Evolutionary conservation across 805 yeast genomes (phyloP), one percentile per base, ranked within the genome.

Genomic region (Metschnikowia santaceciliae): DNA sequence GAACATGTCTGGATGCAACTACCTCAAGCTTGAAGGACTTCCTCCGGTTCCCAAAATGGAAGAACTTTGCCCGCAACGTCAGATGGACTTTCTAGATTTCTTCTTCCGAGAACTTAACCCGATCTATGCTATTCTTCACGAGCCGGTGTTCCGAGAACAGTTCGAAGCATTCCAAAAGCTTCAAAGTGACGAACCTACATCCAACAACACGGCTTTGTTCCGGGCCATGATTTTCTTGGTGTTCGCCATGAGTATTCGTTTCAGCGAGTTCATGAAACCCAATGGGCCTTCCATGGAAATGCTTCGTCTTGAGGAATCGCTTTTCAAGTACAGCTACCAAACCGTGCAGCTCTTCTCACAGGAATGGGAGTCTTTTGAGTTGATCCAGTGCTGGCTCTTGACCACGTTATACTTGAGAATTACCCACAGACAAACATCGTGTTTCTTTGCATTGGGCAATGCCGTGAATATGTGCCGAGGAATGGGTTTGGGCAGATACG

Each of bases 1-100:
- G 86, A 83, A 83, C 60, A 67, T 82, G 79, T 69, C 77, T n/a
- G 87, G 87, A 1, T 74, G 74, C 30, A 77, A 76, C 57, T 83
- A 79, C 58, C 54, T 81, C 17, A 52, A 53, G 26, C 60, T 66
- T 3, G 72, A 69, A 30, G 54, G 50, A 11, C 55, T 74, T 36
- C 78, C 78, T 19, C 64, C 60, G 2, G 49, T 61, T 11, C 74
- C 77, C 6, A 64, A 61, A 2, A 52, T 66, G 43, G n/a, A 22
- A 14, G 48, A 15, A 3, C 22, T 52, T 13, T 19, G 52, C 5
- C 38, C 23, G 10, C 47, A 46, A 32, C 30, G 43, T 7, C 47
- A 53, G 13, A 48, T 55, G 17, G 37, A 54, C 35, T 64, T 71
- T 42, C 54, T 74, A n/a, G 63, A 70, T 47, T 78, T 64, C 54